phyloP scores from a whole-genome alignment of 129 eudicot species.

The Pulicaria dysenterica region DNA sequence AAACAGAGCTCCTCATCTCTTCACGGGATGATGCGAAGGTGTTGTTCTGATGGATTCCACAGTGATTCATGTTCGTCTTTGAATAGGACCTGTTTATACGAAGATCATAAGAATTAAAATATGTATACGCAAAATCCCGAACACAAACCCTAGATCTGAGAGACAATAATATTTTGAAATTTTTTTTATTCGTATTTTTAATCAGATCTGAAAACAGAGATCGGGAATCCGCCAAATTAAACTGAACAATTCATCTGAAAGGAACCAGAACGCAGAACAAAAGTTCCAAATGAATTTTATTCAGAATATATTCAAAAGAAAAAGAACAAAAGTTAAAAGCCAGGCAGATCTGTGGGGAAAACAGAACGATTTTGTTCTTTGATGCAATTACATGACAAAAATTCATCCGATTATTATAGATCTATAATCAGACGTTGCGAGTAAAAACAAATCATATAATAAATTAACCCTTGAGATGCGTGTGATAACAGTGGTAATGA shows the following conservation, averaged over 20 bases:
- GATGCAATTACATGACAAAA: not conserved
- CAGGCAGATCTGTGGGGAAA: conserved; percentile 36
- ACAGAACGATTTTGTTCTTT: not conserved
- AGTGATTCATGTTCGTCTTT: conserved; percentile 51
- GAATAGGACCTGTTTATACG: conserved; percentile 9
- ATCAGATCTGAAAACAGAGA: conserved; percentile 30
- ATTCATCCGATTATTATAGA: not conserved
- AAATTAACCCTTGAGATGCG: not conserved
- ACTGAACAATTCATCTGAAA: not conserved
- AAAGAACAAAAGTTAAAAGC: not conserved
- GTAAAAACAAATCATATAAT: too few relatives aligned
- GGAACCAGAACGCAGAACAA: too few relatives aligned
- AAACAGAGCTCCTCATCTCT: conserved; percentile 63
- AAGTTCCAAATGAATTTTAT: not conserved
- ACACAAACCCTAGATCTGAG: conserved; percentile 34
- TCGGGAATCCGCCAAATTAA: conserved; percentile 20
- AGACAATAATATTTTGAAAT: not conserved
- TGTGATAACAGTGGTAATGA: not conserved
- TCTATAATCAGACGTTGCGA: not conserved
- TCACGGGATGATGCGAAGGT: conserved; percentile 56
- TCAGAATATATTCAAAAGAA: conserved; percentile 2
- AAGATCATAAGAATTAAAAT: conserved; percentile 10
- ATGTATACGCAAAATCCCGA: not conserved
- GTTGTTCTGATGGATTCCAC: conserved; percentile 63
- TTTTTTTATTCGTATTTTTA: not conserved